Percentiles rank a stretch among this genome's conserved stretches.
These are phyloP conservation scores for Selaginella tamariscina DNA, from an alignment of 75 land plant genomes.

Conservation along the genomic window DNA sequence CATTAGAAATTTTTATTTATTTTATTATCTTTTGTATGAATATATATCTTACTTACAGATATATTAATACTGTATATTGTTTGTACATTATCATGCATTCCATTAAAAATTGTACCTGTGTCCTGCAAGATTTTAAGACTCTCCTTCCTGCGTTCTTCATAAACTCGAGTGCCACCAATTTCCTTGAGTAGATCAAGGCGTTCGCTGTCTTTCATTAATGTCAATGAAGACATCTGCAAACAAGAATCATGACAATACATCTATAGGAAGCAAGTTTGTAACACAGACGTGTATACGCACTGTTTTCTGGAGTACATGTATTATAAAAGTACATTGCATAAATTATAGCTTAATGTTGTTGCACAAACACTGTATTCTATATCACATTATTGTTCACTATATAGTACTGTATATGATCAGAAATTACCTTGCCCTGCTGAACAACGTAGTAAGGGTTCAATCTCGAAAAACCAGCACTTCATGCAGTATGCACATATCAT, in stretches of 20 bases:
- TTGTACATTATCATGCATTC: conserved; percentile 9
- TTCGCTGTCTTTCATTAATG: conserved; percentile 94
- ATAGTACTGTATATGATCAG: too few relatives aligned
- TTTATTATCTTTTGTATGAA: background rate
- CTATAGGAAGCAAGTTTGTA: conserved; percentile 7
- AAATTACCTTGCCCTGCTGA: conserved; percentile 90
- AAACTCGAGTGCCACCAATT: conserved; percentile 99
- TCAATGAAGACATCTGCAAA: conserved; percentile 85
- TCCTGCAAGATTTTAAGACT: conserved; percentile 99
- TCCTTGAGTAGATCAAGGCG: conserved; percentile 92
- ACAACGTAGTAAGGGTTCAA: conserved; percentile 99
- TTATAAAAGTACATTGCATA: too few relatives aligned
- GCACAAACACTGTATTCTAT: too few relatives aligned
- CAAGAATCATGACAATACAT: too few relatives aligned
- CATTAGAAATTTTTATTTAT: background rate
- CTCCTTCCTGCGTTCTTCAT: conserved; percentile 95
- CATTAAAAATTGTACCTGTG: conserved; percentile 56
- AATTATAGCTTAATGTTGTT: too few relatives aligned
- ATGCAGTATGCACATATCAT: conserved; percentile 95
- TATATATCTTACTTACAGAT: too few relatives aligned
- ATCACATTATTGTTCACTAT: too few relatives aligned
- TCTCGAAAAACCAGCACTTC: conserved; percentile 98
- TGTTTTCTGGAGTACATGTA: too few relatives aligned
- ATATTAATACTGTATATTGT: background rate
- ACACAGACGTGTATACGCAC: background rate